Conservation (phyloP, 352 stramenopile species). For the Pythium folliculosum region DNA sequence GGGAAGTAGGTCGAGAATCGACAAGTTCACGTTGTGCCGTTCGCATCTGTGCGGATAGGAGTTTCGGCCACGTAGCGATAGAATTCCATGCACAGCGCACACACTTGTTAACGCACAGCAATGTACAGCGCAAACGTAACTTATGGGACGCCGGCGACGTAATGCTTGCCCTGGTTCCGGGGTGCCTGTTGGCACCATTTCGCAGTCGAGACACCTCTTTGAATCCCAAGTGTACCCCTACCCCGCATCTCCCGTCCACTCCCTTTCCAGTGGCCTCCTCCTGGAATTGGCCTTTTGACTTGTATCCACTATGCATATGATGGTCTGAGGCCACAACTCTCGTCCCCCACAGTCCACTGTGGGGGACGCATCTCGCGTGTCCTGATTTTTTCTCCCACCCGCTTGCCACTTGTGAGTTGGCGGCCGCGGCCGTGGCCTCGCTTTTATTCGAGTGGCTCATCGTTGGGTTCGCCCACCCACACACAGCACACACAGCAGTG, state of each 20-base stretch:
- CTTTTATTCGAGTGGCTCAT: slow-evolving; percentile 12
- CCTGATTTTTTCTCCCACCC: slow-evolving; percentile 24
- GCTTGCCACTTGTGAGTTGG: background rate
- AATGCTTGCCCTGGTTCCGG: background rate
- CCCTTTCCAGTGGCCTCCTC: background rate
- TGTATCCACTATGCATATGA: slow-evolving; percentile 9
- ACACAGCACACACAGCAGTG: background rate
- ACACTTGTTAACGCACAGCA: too few relatives aligned
- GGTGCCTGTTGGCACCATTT: background rate
- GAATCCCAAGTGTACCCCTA: slow-evolving; percentile 33
- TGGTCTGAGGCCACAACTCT: background rate
- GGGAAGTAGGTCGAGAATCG: background rate
- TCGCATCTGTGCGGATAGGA: background rate
- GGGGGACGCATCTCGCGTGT: slow-evolving; percentile 9
- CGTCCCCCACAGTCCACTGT: slow-evolving; percentile 26
- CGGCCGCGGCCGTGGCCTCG: background rate
- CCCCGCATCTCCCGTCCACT: slow-evolving; percentile 13
- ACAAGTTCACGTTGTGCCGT: background rate
- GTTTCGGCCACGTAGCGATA: background rate
- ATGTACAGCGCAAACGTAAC: too few relatives aligned
- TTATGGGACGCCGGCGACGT: background rate
- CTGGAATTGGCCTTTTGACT: slow-evolving; percentile 5
- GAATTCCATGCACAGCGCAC: too few relatives aligned
- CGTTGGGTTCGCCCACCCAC: slow-evolving; percentile 22
- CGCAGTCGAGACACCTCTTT: slow-evolving; percentile 5